Base-by-base conservation (phyloP, 2,329 filamentous ascomycete genomes). In the Aspergillus tamarii region DNA sequence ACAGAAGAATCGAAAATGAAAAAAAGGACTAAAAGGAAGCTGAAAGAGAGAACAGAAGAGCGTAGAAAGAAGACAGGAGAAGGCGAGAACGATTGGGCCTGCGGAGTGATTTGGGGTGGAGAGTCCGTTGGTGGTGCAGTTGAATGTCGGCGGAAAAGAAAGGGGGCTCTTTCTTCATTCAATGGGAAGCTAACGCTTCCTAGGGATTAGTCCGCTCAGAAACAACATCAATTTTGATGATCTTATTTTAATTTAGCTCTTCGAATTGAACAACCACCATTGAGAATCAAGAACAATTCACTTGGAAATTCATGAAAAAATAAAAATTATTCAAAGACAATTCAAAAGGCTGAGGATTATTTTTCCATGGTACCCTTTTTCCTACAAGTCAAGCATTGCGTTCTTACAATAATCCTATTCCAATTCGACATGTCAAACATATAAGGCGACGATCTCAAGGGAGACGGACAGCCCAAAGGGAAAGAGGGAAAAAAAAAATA, bases 101-200 rank as follows among this genome's bases (percentile, higher is more conserved):
- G 68, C 61, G 67, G 69, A 70, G 67, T 67, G 67, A 66, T 62
- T 53, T 55, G 60, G 65, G 63, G 65, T 67, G 64, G 64, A 66
- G 67, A 69, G 68, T 48, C 21, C 11, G 21, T 26, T 67, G 66
- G 64, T 64, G 64, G 62, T 63, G 46, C 62, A 59, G 68, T 67
- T 64, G 67, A 69, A 68, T 69, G 68, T 68, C 69, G 70, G 52
- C 52, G 68, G 73, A 72, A 76, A 73, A 73, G 73, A 76, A 72
- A 71, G 72, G 74, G 73, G 69, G 65, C 64, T 68, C 52, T 55
- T 55, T 41, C 39, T 41, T 41, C 48, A 32, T 41, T 62, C 48
- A 52, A 53, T 50, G 52, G 55, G 52, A 61, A 56, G 53, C 62
- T 64, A 54, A 61, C 41, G 59, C 60, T 64, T 57, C 62, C 64